Evolutionary conservation across 2,329 filamentous ascomycete genomes (phyloP).

Genomic region (Fusarium sp.): DNA sequence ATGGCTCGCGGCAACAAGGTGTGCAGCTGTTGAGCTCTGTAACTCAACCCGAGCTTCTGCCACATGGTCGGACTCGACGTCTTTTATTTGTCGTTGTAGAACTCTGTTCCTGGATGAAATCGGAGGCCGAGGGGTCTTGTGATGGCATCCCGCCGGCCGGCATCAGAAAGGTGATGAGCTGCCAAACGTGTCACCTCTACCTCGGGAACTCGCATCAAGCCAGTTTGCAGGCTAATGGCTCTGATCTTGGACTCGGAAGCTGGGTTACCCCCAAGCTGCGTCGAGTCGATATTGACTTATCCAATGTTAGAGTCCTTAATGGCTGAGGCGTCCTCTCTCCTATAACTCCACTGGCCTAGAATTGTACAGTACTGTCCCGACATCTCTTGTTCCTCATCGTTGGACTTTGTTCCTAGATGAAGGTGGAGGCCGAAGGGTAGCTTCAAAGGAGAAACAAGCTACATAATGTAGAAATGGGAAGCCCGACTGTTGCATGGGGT

Average conservation of each 20-base stretch:
- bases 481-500: not conserved
- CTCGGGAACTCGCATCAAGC: not conserved
- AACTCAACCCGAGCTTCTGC: constrained; percentile 12
- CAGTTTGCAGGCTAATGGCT: not conserved
- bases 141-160: not conserved
- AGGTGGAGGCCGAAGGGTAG: not conserved
- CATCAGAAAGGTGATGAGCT: not conserved
- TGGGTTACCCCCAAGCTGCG: not conserved
- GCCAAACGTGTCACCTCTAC: not conserved
- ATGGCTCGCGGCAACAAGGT: constrained; percentile 34
- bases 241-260: not conserved
- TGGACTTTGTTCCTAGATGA: no score
- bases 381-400: no score
- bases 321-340: no score
- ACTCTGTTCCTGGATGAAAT: not conserved
- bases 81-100: constrained; percentile 34
- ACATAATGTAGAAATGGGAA: not conserved
- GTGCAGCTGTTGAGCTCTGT: constrained; percentile 42
- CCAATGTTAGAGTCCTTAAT: not conserved
- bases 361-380: no score
- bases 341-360: no score
- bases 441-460: not conserved
- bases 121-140: not conserved
- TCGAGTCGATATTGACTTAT: not conserved
- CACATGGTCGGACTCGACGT: constrained; percentile 35